Percentiles rank a stretch among this genome's conserved stretches.
phyloP scores from a whole-genome alignment of 208 protist species.

The Trypanosoma lewisi region DNA sequence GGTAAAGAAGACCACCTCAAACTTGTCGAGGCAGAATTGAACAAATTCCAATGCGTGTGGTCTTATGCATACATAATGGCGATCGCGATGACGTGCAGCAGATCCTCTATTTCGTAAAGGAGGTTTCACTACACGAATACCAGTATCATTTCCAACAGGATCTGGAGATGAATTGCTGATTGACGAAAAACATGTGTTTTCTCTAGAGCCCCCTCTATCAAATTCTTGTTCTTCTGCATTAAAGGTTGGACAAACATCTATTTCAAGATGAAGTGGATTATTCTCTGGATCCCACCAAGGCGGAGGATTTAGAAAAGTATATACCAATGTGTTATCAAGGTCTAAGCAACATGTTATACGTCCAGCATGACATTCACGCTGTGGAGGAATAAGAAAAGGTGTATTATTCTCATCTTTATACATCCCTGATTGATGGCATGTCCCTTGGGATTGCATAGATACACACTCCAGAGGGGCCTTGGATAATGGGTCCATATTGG shows the following conservation, averaged over 20 bases:
- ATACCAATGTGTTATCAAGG: slow-evolving; percentile 72
- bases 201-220: neutral
- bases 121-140: neutral
- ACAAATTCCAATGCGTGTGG: slow-evolving; percentile 54
- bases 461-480: neutral
- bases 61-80: slow-evolving; percentile 46
- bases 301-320: slow-evolving; percentile 40
- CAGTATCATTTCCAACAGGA: neutral
- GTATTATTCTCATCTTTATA: neutral
- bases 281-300: slow-evolving; percentile 28
- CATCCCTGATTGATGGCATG: neutral
- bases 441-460: neutral
- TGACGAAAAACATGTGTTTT: neutral
- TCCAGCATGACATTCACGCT: slow-evolving; percentile 3
- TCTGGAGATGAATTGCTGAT: neutral
- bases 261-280: slow-evolving; percentile 20
- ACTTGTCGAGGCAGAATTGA: slow-evolving; percentile 33
- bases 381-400: slow-evolving; percentile 11
- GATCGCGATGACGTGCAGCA: neutral
- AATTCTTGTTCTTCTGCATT: neutral
- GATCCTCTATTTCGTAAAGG: neutral
- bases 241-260: slow-evolving; percentile 5
- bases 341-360: slow-evolving; percentile 38
- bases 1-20: slow-evolving; percentile 76
- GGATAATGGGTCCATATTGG: neutral